Evolutionary conservation across 164 flowering plant genomes (phyloP).

Genomic region (Amborella trichopoda): DNA sequence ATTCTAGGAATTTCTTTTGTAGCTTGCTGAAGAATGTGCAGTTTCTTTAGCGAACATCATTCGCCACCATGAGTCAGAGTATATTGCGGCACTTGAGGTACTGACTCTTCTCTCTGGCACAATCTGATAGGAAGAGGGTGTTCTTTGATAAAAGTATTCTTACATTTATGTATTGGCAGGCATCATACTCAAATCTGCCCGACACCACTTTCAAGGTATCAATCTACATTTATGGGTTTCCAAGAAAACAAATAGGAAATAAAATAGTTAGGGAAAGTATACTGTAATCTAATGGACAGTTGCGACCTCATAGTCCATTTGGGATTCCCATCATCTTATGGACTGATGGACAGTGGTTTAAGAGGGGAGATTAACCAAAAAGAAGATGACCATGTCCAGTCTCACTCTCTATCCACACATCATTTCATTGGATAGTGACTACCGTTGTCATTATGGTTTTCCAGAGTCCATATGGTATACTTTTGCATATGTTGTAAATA

Average conservation of each 20-base stretch:
- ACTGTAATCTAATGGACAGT: not conserved
- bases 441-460: not conserved
- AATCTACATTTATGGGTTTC: not conserved
- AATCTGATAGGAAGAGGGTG: not conserved
- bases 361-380: not conserved
- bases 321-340: not conserved
- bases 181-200: slow-evolving; percentile 73
- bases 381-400: not conserved
- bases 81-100: slow-evolving; percentile 82
- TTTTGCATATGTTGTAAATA: not conserved
- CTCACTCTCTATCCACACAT: not conserved
- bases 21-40: slow-evolving; percentile 84
- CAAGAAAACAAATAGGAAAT: not conserved
- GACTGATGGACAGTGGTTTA: not conserved
- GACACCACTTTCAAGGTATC: slow-evolving; percentile 94
- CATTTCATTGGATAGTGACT: too few relatives aligned
- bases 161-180: slow-evolving; percentile 38
- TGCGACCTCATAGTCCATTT: not conserved
- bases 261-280: not conserved
- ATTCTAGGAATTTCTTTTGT: slow-evolving; percentile 11
- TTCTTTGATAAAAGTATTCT: slow-evolving; percentile 6
- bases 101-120: not conserved
- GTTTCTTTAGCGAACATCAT: slow-evolving; percentile 53
- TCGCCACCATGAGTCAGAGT: slow-evolving; percentile 89
- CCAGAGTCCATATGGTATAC: not conserved